Evolutionary conservation across 495 filamentous ascomycete genomes (phyloP).

Genomic region (Filosporella fistucella): DNA sequence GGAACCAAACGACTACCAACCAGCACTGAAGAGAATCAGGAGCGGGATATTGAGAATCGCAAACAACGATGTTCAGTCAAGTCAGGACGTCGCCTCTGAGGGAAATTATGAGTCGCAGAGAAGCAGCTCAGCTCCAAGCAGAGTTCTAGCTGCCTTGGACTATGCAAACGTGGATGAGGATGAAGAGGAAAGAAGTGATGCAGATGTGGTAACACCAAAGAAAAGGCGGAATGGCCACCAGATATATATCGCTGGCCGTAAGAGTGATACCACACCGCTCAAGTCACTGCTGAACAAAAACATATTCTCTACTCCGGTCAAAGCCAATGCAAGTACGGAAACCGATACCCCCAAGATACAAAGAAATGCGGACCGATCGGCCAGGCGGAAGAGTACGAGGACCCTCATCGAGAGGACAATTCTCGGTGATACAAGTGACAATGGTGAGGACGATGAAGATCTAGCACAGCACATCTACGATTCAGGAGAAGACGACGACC

Average conservation of each 20-base stretch:
- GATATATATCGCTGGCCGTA: too few relatives aligned
- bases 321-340: conserved; percentile 3
- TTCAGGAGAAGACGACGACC: conserved; percentile 36
- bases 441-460: conserved; percentile 68
- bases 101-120: too few relatives aligned
- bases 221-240: too few relatives aligned
- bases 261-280: conserved; percentile 8
- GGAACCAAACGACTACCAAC: too few relatives aligned
- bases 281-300: conserved; percentile 9
- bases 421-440: conserved; percentile 61
- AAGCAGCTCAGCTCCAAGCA: too few relatives aligned
- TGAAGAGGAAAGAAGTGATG: neutral
- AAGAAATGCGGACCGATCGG: conserved; percentile 74
- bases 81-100: too few relatives aligned
- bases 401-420: conserved; percentile 63
- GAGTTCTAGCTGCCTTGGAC: too few relatives aligned
- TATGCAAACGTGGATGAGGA: neutral
- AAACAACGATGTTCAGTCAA: too few relatives aligned
- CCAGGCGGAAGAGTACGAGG: conserved; percentile 78
- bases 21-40: too few relatives aligned
- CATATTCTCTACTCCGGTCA: conserved; percentile 21
- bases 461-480: conserved; percentile 68
- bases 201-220: neutral
- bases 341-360: conserved; percentile 47
- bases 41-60: too few relatives aligned